These are phyloP conservation scores for Parathielavia appendiculata DNA, from an alignment of 495 filamentous ascomycete genomes.

Conservation along the genomic window DNA sequence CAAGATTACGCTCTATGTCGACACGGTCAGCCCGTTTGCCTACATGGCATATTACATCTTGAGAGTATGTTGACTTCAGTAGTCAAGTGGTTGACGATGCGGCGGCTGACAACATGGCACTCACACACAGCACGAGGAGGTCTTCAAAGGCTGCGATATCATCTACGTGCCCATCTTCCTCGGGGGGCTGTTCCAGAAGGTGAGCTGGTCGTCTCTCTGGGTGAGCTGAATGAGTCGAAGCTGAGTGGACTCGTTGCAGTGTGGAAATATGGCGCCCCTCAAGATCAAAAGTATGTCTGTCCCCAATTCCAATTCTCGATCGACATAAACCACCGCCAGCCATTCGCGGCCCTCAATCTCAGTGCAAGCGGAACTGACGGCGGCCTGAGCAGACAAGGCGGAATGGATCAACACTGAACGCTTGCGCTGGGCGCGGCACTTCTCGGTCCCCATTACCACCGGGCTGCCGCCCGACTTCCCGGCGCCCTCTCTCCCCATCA, in stretches of 20 bases:
- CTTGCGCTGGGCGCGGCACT: constrained; percentile 53
- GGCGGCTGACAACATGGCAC: too few relatives aligned
- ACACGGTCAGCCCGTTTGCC: constrained; percentile 66
- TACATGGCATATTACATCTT: constrained; percentile 64
- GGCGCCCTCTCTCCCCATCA: constrained; percentile 47
- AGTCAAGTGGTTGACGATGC: background rate
- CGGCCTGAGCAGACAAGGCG: constrained; percentile 55
- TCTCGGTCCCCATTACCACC: constrained; percentile 54
- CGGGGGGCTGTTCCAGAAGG: constrained; percentile 61
- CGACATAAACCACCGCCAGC: background rate
- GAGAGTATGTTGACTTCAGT: constrained; percentile 41
- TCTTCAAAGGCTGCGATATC: constrained; percentile 56
- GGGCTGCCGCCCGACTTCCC: constrained; percentile 56
- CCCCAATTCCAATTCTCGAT: too few relatives aligned
- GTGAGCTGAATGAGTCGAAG: background rate
- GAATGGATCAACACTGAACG: constrained; percentile 58
- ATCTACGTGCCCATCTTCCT: constrained; percentile 65
- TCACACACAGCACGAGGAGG: constrained; percentile 50
- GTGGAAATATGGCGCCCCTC: constrained; percentile 59
- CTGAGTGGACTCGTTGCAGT: constrained; percentile 23
- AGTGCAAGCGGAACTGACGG: background rate
- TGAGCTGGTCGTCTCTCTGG: constrained; percentile 15
- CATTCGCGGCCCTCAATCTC: background rate
- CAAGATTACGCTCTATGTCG: constrained; percentile 61
- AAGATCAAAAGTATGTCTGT: constrained; percentile 57